Conservation (phyloP, 2,329 filamentous ascomycete genomes). For the Coniochaeta ligniaria region DNA sequence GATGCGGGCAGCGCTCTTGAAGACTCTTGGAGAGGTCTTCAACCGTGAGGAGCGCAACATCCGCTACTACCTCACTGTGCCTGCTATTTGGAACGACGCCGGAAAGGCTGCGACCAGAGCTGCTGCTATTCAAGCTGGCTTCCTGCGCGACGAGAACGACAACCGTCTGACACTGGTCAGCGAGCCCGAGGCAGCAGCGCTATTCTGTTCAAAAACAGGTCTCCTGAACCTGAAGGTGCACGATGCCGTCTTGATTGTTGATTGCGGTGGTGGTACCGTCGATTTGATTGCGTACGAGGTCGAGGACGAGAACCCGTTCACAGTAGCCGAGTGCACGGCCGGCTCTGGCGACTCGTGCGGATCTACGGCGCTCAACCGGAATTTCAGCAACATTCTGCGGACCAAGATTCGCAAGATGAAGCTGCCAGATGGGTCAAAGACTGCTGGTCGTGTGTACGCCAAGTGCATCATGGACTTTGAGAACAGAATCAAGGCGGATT, state of each 20-base stretch:
- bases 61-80: constrained; percentile 95
- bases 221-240: constrained; percentile 95
- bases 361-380: constrained; percentile 95
- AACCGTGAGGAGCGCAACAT: constrained; percentile 98
- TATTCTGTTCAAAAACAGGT: constrained; percentile 97
- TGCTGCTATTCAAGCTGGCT: constrained; percentile 93
- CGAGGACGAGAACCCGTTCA: constrained; percentile 95
- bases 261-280: constrained; percentile 96
- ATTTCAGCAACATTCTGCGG: constrained; percentile 95
- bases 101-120: constrained; percentile 95
- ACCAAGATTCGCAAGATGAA: constrained; percentile 99
- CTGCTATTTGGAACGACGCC: constrained; percentile 98
- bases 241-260: constrained; percentile 95
- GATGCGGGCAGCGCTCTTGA: constrained; percentile 91
- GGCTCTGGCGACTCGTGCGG: constrained; percentile 97
- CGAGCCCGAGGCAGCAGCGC: constrained; percentile 91
- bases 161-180: constrained; percentile 91
- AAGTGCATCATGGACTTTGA: constrained; percentile 99
- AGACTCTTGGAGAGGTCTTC: constrained; percentile 95
- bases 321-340: constrained; percentile 92
- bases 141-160: constrained; percentile 94
- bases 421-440: constrained; percentile 91
- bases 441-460: constrained; percentile 94
- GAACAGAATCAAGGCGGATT: constrained; percentile 98
- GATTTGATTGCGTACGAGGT: constrained; percentile 99